phyloP scores from a whole-genome alignment of 306 rosid genomes.

The Lablab purpureus region DNA sequence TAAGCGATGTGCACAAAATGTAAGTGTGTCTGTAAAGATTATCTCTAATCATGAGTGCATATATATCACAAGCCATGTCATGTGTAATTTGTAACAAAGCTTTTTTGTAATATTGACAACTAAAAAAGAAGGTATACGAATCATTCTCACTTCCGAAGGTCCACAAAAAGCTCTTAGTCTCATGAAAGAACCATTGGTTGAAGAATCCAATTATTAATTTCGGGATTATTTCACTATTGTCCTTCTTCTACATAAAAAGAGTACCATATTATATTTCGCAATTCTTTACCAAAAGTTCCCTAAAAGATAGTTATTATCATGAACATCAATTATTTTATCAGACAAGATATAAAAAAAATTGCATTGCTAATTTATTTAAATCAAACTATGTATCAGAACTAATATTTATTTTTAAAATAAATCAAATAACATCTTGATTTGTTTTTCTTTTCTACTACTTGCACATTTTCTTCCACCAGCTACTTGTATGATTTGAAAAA shows the following conservation, averaged over 20 bases:
- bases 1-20: not conserved
- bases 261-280: not conserved
- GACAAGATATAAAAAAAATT: too few species aligned
- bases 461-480: too few species aligned
- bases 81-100: slow-evolving; percentile 49
- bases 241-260: not conserved
- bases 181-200: slow-evolving; percentile 18
- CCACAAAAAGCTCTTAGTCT: slow-evolving; percentile 40
- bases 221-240: not conserved
- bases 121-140: slow-evolving; percentile 43
- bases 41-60: slow-evolving; percentile 32
- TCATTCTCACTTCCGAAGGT: slow-evolving; percentile 48
- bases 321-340: too few species aligned
- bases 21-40: not conserved
- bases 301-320: too few species aligned
- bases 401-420: too few species aligned
- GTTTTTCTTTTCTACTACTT: too few species aligned
- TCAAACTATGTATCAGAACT: too few species aligned
- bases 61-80: slow-evolving; percentile 55
- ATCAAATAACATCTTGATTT: too few species aligned
- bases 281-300: too few species aligned
- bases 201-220: slow-evolving; percentile 29
- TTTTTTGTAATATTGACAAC: slow-evolving; percentile 50
- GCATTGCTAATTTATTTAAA: too few species aligned
- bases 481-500: too few species aligned